Base-by-base conservation (phyloP, 306 rosid species). In the Cucurbita argyrosperma region DNA sequence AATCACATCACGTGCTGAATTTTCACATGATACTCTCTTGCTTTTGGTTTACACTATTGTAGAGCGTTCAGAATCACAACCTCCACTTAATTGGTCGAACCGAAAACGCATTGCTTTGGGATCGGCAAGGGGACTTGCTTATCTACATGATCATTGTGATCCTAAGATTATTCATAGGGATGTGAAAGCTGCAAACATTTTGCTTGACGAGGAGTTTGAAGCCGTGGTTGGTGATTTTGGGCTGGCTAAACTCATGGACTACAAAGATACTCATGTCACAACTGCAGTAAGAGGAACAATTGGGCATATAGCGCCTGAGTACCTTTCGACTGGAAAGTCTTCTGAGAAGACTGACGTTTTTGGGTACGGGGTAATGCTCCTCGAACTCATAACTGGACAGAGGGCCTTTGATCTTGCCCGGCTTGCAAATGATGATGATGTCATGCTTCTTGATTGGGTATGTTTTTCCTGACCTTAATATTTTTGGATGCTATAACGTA, bases 331-430 rank as follows among this genome's bases (percentile, higher is more conserved):
- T 46, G 97, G 98, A 78, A 90, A 90, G 75, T 88, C 91, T 76
- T 90, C 97, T 8, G 98, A 94, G 79, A 94, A 94, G 83, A 90
- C 96, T 40, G 98, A 90, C 67, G 96, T 90, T 81, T 94, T 94
- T 78, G 98, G 97, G 74, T 94, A 91, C 38, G 99, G 99, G n/a
- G 97, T 88, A 79, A 94, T 87, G 96, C 97, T 94, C 85, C 97
- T 94, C 72, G 99, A 94, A 81, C 87, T 94, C 70, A 88, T 91
- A 72, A 94, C 99, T 71, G 99, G 97, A 71, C 96, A 91, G 78
- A 85, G 96, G 79, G 99, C 99, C 67, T 94, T 89, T 30, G 97
- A 89, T 84, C 96, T 94, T n/a, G 97, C 96, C 50, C 89, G 95
- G 72, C 97, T 91, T 81, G 99, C 97, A 60, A 81, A 88, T 71